Base-by-base conservation (phyloP, 805 yeast genomes). In the Helenozyma baotianmanensis region DNA sequence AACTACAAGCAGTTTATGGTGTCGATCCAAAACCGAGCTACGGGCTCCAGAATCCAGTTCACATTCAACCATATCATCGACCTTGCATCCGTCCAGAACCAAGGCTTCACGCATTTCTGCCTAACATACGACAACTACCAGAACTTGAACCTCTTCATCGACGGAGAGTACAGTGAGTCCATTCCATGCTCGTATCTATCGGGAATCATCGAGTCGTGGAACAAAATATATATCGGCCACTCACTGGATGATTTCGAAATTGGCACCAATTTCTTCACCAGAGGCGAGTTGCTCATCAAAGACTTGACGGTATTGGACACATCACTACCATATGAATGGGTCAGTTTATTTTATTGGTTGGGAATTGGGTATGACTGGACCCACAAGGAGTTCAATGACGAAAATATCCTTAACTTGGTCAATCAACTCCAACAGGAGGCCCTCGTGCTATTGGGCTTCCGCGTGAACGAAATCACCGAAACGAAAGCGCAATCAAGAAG, bases 311-410 rank as follows among this genome's bases (percentile, higher is more conserved):
- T 77, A 0, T 42, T 75, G 11, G 60, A 61, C 26, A 53, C 46
- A 3, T 42, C 54, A 2, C 56, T 66, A 21, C 52, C 70, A 0
- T 51, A 55, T 25, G 78, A 74, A 36, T 79, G 85, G 85, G 57
- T 76, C 1, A 50, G 60, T 16, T 40, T 74, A 3, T 57, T 78
- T 0, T 70, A 62, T 40, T 57, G 57, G 31, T 49, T 80, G 29
- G 70, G 70, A 0, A 32, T 58, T 14, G 80, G 75, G 0, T 70
- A 64, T 25, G 57, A 58, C n/a, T 78, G 79, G 64, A 58, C 70
- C 11, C 74, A 48, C 32, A 54, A 58, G 27, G 70, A 64, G 7
- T 50, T 57, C 24, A 38, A 58, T 4, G 48, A 45, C 7, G 60
- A 57, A 12, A 54, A 71, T 9, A 45, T 58, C n/a, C 22, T 13